phyloP scores from a whole-genome alignment of 805 yeast species.

The Candida oleophila region DNA sequence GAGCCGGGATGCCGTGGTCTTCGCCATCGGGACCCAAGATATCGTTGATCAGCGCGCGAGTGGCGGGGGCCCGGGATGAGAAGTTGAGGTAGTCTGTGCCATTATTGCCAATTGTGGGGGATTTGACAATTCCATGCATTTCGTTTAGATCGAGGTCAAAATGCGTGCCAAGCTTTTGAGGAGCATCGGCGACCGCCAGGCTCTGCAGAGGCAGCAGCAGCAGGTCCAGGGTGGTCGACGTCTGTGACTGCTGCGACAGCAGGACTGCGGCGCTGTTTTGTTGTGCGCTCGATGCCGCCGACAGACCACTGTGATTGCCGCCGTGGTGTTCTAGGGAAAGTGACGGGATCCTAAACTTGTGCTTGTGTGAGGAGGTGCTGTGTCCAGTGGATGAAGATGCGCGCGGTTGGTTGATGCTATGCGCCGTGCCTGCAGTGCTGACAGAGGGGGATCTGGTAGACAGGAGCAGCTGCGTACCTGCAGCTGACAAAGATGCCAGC shows the following conservation, averaged over 20 bases:
- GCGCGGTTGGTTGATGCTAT: not conserved
- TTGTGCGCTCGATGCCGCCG: not conserved
- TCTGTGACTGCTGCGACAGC: not conserved
- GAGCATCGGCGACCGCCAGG: not conserved
- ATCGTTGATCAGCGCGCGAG: not conserved
- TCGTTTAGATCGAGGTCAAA: constrained; percentile 46
- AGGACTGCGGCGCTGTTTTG: constrained; percentile 1
- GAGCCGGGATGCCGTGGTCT: not conserved
- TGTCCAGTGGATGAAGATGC: not conserved
- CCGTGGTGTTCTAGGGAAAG: constrained; percentile 7
- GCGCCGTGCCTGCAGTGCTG: not conserved
- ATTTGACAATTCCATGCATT: constrained; percentile 50
- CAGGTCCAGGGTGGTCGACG: not conserved
- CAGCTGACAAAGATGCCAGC: constrained; percentile 1
- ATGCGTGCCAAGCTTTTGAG: not conserved
- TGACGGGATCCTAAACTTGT: constrained; percentile 38
- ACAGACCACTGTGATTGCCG: not conserved
- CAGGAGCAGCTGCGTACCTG: not conserved
- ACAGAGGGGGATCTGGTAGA: not conserved
- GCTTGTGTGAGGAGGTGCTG: constrained; percentile 19
- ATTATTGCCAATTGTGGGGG: constrained; percentile 11
- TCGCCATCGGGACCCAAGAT: not conserved
- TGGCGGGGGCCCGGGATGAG: not conserved
- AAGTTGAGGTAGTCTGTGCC: not conserved
- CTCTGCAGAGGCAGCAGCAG: not conserved